A percentile compares a stretch with the other conserved stretches of the same genome.
Conservation (phyloP, 768 basidiomycete species). For the Udeniomyces megalosporus region DNA sequence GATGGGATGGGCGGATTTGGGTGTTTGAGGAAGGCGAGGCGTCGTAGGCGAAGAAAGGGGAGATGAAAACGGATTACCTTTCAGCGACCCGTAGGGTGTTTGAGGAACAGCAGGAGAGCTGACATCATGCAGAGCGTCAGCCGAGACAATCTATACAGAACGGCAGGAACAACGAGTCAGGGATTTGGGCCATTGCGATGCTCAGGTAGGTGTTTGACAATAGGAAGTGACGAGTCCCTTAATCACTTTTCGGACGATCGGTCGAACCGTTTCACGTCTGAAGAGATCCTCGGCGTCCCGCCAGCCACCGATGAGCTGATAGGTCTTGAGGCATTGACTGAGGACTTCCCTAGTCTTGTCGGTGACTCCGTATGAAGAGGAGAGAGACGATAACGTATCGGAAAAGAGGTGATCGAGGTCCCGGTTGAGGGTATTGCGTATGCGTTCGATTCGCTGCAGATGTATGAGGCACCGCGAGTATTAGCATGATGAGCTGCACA, state of each 20-base stretch:
- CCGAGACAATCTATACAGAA: slow-evolving; percentile 48
- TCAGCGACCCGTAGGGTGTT: slow-evolving; percentile 17
- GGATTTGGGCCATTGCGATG: too few species aligned
- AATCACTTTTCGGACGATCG: slow-evolving; percentile 59
- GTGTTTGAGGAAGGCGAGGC: slow-evolving; percentile 43
- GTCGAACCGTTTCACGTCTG: slow-evolving; percentile 49
- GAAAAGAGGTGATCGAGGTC: slow-evolving; percentile 74
- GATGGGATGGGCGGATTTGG: slow-evolving; percentile 19
- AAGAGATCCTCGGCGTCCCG: slow-evolving; percentile 77
- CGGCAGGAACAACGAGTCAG: too few species aligned
- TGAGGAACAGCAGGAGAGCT: slow-evolving; percentile 49
- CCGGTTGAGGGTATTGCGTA: slow-evolving; percentile 65
- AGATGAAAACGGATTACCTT: slow-evolving; percentile 19
- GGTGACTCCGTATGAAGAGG: not conserved
- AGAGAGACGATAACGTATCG: slow-evolving; percentile 37
- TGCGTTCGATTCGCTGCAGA: slow-evolving; percentile 58
- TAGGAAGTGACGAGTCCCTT: too few species aligned
- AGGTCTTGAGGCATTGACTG: slow-evolving; percentile 25
- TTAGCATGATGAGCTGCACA: not conserved
- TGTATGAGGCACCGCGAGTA: not conserved
- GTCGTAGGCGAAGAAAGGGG: too few species aligned
- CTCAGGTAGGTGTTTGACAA: too few species aligned
- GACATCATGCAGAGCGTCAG: slow-evolving; percentile 38
- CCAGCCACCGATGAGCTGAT: slow-evolving; percentile 54
- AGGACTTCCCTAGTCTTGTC: slow-evolving; percentile 12